Conservation (phyloP, 2,329 filamentous ascomycete species). For the Pestalotiopsis sp. region DNA sequence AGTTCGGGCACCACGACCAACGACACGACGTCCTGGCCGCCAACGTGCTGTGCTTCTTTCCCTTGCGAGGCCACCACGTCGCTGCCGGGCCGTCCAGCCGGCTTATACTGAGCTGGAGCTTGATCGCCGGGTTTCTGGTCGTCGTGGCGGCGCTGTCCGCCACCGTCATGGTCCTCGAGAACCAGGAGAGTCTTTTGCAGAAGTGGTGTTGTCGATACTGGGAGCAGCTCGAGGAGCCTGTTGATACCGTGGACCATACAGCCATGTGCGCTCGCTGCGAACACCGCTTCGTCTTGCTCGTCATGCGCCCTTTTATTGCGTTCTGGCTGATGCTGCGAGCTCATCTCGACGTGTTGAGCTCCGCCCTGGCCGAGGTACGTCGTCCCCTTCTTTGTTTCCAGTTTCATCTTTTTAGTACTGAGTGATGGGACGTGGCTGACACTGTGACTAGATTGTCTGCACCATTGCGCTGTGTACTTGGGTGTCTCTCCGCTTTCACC, state of each 20-base stretch:
- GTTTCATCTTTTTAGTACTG: neutral
- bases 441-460: neutral
- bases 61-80: conserved; percentile 17
- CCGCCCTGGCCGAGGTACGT: conserved; percentile 21
- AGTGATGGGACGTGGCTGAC: neutral
- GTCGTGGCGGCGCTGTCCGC: conserved; percentile 14
- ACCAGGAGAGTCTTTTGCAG: conserved; percentile 21
- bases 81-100: neutral
- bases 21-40: conserved; percentile 18
- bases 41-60: conserved; percentile 26
- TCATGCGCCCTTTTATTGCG: conserved; percentile 24
- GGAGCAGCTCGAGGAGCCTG: conserved; percentile 22
- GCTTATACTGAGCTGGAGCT: conserved; percentile 15
- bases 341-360: conserved; percentile 25
- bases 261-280: conserved; percentile 27
- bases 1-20: conserved; percentile 16
- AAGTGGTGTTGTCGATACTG: conserved; percentile 25
- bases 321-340: conserved; percentile 27
- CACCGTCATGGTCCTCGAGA: conserved; percentile 11
- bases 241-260: conserved; percentile 19
- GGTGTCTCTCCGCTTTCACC: neutral
- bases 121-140: conserved; percentile 16
- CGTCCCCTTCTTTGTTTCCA: neutral
- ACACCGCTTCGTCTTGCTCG: conserved; percentile 25
- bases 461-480: neutral